These are phyloP conservation scores for Colletotrichum phormii DNA, from an alignment of 2,329 filamentous ascomycete genomes.

Conservation along the genomic window DNA sequence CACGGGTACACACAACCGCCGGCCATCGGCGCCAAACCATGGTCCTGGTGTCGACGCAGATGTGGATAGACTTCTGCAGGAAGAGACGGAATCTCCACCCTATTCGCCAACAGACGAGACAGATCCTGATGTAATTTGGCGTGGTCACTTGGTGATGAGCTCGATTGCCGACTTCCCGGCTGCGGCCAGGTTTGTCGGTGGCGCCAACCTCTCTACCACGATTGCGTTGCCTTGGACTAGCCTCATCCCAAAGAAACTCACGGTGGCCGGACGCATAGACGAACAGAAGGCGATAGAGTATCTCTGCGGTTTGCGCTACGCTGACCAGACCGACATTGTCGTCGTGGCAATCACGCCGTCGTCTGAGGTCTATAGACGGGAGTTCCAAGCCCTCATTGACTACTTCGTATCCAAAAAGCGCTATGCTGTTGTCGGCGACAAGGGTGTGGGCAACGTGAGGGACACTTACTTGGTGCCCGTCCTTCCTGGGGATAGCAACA, in stretches of 20 bases:
- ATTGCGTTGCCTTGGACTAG: slow-evolving; percentile 71
- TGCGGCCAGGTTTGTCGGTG: slow-evolving; percentile 85
- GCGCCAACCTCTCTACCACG: slow-evolving; percentile 79
- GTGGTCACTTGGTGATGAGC: slow-evolving; percentile 80
- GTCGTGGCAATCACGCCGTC: slow-evolving; percentile 79
- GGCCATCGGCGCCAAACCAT: slow-evolving; percentile 60
- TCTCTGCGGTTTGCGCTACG: slow-evolving; percentile 87
- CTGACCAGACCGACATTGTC: slow-evolving; percentile 83
- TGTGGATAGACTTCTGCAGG: slow-evolving; percentile 87
- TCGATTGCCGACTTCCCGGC: slow-evolving; percentile 80
- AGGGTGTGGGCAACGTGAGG: slow-evolving; percentile 78
- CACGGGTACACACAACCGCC: slow-evolving; percentile 58
- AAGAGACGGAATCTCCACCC: slow-evolving; percentile 81
- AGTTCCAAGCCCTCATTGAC: slow-evolving; percentile 83
- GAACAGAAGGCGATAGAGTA: slow-evolving; percentile 89
- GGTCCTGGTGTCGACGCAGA: slow-evolving; percentile 84
- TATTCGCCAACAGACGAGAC: slow-evolving; percentile 84
- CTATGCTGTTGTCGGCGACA: slow-evolving; percentile 89
- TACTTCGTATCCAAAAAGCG: slow-evolving; percentile 87
- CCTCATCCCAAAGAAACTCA: slow-evolving; percentile 77
- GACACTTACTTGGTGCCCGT: slow-evolving; percentile 94
- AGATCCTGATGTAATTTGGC: slow-evolving; percentile 82
- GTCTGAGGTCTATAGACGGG: slow-evolving; percentile 67
- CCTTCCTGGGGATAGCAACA: slow-evolving; percentile 73
- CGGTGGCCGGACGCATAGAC: slow-evolving; percentile 83